A percentile compares a stretch with the other conserved stretches of the same genome.
phyloP scores from a whole-genome alignment of 495 filamentous ascomycete species.

The Neurospora tetraspora region DNA sequence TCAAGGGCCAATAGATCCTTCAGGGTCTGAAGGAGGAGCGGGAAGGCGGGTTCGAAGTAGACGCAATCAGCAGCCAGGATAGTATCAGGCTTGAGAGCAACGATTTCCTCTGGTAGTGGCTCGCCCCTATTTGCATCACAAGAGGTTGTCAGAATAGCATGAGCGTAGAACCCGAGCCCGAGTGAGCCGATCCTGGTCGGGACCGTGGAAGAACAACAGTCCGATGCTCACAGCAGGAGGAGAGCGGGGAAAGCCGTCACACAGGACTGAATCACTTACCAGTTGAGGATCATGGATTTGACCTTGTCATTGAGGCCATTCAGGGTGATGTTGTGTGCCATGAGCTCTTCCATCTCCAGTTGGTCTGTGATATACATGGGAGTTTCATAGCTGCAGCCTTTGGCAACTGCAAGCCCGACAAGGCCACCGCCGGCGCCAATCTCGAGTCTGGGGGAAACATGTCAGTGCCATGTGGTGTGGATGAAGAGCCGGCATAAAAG shows the following conservation, averaged over 20 bases:
- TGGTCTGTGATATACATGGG: conserved; percentile 78
- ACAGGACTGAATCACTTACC: conserved; percentile 37
- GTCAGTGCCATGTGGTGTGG: conserved; percentile 4
- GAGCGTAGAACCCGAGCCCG: background rate
- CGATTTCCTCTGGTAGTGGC: conserved; percentile 37
- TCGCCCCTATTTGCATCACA: conserved; percentile 37
- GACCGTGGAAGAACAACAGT: conserved; percentile 1
- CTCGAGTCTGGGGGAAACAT: conserved; percentile 54
- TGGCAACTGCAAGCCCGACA: conserved; percentile 62
- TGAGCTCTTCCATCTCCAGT: conserved; percentile 67
- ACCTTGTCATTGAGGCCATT: conserved; percentile 59
- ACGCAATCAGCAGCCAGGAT: conserved; percentile 93
- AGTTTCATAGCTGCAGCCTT: conserved; percentile 39
- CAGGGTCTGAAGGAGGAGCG: conserved; percentile 73
- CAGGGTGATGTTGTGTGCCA: conserved; percentile 71
- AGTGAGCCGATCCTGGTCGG: background rate
- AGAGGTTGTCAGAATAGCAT: conserved; percentile 13
- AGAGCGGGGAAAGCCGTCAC: background rate
- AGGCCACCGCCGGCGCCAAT: conserved; percentile 87
- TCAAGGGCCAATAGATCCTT: conserved; percentile 44
- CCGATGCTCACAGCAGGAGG: background rate
- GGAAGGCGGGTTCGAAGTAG: conserved; percentile 94
- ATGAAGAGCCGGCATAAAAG: conserved; percentile 1
- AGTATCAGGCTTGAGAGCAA: conserved; percentile 51
- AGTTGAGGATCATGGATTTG: conserved; percentile 58